A percentile compares a stretch with the other conserved stretches of the same genome.
Evolutionary conservation across 2,329 filamentous ascomycete species (phyloP).

Genomic region (Fusarium robinianum): DNA sequence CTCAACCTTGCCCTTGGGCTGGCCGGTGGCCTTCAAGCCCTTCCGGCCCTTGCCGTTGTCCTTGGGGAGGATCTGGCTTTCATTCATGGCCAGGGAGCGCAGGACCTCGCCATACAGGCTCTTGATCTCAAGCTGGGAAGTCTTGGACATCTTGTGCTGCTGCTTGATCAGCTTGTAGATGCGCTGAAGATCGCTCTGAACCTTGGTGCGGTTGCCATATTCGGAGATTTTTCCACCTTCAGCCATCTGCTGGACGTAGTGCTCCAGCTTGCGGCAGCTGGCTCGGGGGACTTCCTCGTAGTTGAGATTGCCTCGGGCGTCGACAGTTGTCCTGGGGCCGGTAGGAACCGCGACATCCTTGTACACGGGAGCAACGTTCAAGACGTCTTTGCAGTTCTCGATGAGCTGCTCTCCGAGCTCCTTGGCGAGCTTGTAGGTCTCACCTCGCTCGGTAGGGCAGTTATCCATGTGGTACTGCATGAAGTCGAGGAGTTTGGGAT

Average conservation of each 20-base stretch:
- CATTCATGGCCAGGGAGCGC: constrained; percentile 94
- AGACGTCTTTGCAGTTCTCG: constrained; percentile 94
- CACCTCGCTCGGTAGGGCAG: constrained; percentile 92
- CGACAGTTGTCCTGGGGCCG: constrained; percentile 88
- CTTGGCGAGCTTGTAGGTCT: constrained; percentile 98
- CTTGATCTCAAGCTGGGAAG: constrained; percentile 96
- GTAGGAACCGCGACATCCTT: constrained; percentile 95
- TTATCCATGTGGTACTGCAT: constrained; percentile 99
- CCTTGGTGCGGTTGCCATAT: constrained; percentile 97
- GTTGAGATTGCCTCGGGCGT: constrained; percentile 87
- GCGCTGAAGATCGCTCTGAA: constrained; percentile 90
- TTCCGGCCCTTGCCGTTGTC: constrained; percentile 74
- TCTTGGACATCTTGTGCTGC: constrained; percentile 96
- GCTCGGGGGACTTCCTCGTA: constrained; percentile 86
- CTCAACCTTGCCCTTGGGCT: constrained; percentile 87
- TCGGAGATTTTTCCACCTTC: constrained; percentile 98
- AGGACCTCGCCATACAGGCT: constrained; percentile 91
- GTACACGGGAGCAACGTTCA: constrained; percentile 83
- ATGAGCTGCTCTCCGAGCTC: constrained; percentile 91
- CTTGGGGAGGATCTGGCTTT: constrained; percentile 92
- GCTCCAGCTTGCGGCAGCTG: constrained; percentile 94
- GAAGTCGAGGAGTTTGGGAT: constrained; percentile 92
- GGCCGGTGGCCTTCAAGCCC: constrained; percentile 56
- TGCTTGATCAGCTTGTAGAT: constrained; percentile 99
- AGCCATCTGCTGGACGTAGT: constrained; percentile 98